Evolutionary conservation across 139 green algal genomes (phyloP).

Genomic region (Closterium sp.): DNA sequence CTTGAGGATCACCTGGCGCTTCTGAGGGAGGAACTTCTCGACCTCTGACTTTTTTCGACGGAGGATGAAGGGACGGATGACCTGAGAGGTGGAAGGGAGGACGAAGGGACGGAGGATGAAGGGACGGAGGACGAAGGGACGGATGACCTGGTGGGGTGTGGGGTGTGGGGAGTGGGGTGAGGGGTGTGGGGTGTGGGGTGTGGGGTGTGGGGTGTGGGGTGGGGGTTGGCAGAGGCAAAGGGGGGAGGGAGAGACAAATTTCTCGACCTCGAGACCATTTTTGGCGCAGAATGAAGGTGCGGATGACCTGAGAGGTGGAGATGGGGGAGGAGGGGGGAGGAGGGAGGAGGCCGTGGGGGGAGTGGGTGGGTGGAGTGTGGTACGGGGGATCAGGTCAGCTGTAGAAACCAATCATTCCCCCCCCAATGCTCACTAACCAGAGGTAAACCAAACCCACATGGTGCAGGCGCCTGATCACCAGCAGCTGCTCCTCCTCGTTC

Average conservation of each 20-base stretch:
- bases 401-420: no score
- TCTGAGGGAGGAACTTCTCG: conserved; percentile 49
- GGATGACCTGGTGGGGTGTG: no score
- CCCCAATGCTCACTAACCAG: no score
- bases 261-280: background rate
- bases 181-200: no score
- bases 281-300: background rate
- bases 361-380: no score
- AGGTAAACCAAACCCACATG: no score
- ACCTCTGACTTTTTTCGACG: conserved; percentile 66
- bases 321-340: no score
- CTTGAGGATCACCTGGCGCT: conserved; percentile 61
- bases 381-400: no score
- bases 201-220: background rate
- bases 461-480: conserved; percentile 71
- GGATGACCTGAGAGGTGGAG: no score
- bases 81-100: conserved; percentile 36
- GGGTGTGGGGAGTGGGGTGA: no score
- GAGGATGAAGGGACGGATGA: conserved; percentile 79
- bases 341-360: background rate
- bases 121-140: background rate
- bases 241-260: background rate
- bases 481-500: conserved; percentile 81
- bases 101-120: background rate
- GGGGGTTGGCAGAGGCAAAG: background rate